Evolutionary conservation across 176 grass and related monocot species (phyloP).

Genomic region (Oryza brachyantha): DNA sequence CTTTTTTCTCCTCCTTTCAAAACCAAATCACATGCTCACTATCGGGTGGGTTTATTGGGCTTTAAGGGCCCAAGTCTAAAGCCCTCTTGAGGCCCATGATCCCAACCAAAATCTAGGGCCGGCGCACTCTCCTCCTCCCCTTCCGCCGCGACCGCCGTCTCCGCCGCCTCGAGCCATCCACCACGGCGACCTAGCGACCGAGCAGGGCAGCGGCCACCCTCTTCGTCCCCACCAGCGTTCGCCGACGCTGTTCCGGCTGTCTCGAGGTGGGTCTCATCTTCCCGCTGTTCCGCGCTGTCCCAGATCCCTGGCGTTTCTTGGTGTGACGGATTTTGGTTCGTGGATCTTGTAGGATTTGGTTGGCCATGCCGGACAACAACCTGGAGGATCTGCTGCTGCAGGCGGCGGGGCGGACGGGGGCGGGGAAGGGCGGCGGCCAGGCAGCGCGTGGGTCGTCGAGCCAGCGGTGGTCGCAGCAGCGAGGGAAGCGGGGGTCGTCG

Average conservation of each 20-base stretch:
- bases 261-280: conserved; percentile 19
- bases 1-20: no score
- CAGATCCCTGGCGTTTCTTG: conserved; percentile 24
- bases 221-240: neutral
- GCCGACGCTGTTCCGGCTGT: neutral
- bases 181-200: neutral
- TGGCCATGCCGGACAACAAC: conserved; percentile 43
- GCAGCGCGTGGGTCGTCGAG: conserved; percentile 30
- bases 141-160: neutral
- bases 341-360: neutral
- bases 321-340: neutral
- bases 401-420: conserved; percentile 67
- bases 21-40: no score
- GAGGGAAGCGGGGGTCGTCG: conserved; percentile 18
- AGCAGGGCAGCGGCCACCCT: neutral
- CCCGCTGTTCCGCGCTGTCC: neutral
- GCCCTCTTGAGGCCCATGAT: no score
- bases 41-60: no score
- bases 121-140: neutral
- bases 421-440: conserved; percentile 1
- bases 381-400: conserved; percentile 76
- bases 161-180: neutral
- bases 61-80: no score
- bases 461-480: conserved; percentile 28
- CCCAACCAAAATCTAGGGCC: no score